A percentile compares a stretch with the other conserved stretches of the same genome.
phyloP scores from a whole-genome alignment of 75 land plant species.

The Cunninghamia lanceolata region DNA sequence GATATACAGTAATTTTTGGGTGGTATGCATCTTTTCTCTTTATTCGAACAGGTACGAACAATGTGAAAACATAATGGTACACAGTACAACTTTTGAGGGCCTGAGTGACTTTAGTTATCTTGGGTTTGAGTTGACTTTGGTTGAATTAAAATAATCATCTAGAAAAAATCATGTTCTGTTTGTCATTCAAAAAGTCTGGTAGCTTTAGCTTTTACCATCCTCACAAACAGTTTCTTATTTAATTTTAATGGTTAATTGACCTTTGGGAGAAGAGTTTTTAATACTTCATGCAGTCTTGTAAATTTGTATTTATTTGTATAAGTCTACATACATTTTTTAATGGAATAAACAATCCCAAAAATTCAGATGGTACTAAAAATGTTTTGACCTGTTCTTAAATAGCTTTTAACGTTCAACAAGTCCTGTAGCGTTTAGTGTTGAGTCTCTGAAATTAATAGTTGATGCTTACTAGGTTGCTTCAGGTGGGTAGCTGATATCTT shows the following conservation, averaged over 20 bases:
- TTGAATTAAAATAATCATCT: background rate
- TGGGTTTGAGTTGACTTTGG: background rate
- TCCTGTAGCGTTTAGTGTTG: background rate
- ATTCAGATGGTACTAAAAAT: background rate
- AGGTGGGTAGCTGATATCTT: background rate
- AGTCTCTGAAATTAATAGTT: background rate
- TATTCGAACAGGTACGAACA: slow-evolving; percentile 69
- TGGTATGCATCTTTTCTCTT: slow-evolving; percentile 90
- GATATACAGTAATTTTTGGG: slow-evolving; percentile 91
- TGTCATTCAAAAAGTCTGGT: background rate
- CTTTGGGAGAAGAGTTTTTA: background rate
- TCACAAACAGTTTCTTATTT: background rate
- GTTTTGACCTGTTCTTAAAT: background rate
- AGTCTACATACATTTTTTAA: background rate
- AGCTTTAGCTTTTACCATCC: background rate
- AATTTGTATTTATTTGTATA: background rate
- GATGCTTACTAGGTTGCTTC: background rate
- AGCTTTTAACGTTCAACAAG: background rate
- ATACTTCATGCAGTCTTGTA: background rate
- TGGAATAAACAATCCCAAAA: background rate
- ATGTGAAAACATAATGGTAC: background rate
- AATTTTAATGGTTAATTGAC: background rate
- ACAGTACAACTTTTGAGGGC: background rate
- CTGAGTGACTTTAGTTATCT: background rate
- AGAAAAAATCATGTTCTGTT: background rate